These are phyloP conservation scores for Phycomyces nitens DNA, from an alignment of 192 early-diverging fungal genomes.

Conservation along the genomic window DNA sequence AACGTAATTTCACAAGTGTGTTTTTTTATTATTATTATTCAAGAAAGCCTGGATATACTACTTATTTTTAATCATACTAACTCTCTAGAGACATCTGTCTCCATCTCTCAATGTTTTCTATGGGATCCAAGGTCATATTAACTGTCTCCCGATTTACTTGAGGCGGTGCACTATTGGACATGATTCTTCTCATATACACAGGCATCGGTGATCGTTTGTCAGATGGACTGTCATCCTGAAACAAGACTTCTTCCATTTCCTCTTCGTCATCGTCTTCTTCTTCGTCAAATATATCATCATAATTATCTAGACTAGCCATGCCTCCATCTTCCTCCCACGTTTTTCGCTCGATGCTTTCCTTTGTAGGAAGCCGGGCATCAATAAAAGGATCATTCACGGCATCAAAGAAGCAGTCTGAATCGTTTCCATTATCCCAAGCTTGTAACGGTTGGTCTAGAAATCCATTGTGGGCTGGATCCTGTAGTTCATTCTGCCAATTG, in stretches of 20 bases:
- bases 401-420: background rate
- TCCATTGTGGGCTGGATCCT: background rate
- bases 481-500: background rate
- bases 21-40: no score
- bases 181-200: background rate
- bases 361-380: background rate
- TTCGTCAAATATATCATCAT: background rate
- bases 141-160: no score
- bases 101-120: no score
- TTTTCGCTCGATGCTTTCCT: background rate
- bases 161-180: background rate
- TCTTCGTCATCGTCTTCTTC: background rate
- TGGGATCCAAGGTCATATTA: no score
- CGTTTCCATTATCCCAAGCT: background rate
- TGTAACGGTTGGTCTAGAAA: background rate
- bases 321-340: background rate
- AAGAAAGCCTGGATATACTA: no score
- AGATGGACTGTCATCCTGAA: background rate
- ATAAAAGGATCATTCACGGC: background rate
- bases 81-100: no score
- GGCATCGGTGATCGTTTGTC: background rate
- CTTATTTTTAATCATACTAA: no score
- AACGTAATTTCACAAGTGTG: no score
- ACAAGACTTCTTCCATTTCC: background rate
- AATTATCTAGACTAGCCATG: background rate